Base-by-base conservation (phyloP, 129 eudicot genomes). In the Erigeron canadensis region DNA sequence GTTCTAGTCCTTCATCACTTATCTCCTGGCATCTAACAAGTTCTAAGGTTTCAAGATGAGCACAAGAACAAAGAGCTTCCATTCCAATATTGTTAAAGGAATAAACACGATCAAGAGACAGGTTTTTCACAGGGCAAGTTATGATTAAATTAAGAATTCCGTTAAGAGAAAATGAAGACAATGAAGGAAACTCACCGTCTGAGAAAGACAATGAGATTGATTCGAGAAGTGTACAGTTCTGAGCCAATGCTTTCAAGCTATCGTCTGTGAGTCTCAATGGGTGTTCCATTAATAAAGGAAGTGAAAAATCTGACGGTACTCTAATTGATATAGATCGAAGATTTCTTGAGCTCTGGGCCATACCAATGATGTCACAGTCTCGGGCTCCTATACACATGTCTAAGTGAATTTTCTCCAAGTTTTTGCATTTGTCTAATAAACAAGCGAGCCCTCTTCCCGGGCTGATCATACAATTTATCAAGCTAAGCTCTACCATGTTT, bases 391-490 rank as follows among this genome's bases (percentile, higher is more conserved):
- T 83, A 73, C 98, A 91, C 95, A 86, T 82, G 82, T 91, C 97
- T 64, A 91, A 65, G 19, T 80, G 80, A 68, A 88, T 69, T 61
- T 81, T 86, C 77, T 91, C 90, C 64, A 91, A 75, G 72, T 86
- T 88, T 71, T 76, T 72, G 79, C 98, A 91, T 66, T 85, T 88
- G 11, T 74, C 88, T n/a, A 91, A 59, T 17, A 91, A 77, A 81
- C 98, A 88, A 23, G 98, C 96, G 8, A 91, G 86, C 21, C 98
- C 98, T 78, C 89, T 77, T 5, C 98, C 96, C 0, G 94, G 96
- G 77, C 79, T 83, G 42, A 86, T 83, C 59, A 91, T 85, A 65
- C 98, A 86, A 65, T 91, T 88, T 69, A 81, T 89, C 57, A 91
- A 63, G 9, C 67, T 72, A 50, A 91, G 85, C 67, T 91, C 97